phyloP scores from a whole-genome alignment of 176 grass and related monocot genomes.

The Eremochloa ophiuroides region DNA sequence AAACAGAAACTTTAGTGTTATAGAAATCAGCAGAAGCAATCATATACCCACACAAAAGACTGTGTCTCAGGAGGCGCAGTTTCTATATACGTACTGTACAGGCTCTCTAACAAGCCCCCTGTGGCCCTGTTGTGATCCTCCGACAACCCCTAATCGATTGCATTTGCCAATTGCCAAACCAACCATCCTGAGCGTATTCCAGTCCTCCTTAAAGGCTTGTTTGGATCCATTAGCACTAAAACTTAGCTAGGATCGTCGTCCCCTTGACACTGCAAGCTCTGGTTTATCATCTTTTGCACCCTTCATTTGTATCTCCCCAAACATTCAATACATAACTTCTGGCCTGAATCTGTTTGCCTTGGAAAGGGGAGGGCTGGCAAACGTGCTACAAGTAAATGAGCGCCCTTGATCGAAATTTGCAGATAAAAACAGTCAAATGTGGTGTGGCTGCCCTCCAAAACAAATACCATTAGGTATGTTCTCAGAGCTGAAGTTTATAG shows the following conservation, averaged over 20 bases:
- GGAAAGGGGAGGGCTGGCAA: slow-evolving; percentile 74
- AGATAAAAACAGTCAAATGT: slow-evolving; percentile 91
- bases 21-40: too few relatives aligned
- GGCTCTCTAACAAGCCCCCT: neutral
- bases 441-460: slow-evolving; percentile 77
- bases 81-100: slow-evolving; percentile 9
- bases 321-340: slow-evolving; percentile 86
- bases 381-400: slow-evolving; percentile 75
- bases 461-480: slow-evolving; percentile 92
- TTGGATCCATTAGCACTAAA: slow-evolving; percentile 76
- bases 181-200: too few relatives aligned
- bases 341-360: slow-evolving; percentile 56
- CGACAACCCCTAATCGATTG: too few relatives aligned
- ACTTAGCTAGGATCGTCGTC: too few relatives aligned
- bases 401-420: slow-evolving; percentile 89
- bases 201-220: too few relatives aligned
- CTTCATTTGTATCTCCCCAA: slow-evolving; percentile 69
- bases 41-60: neutral
- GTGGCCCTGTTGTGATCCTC: too few relatives aligned
- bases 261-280: slow-evolving; percentile 53
- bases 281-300: slow-evolving; percentile 39
- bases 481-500: slow-evolving; percentile 72
- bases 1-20: neutral
- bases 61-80: too few relatives aligned
- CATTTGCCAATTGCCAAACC: too few relatives aligned